These are phyloP conservation scores for Pseudozyma thailandica DNA, from an alignment of 1,284 basidiomycete genomes.

Conservation along the genomic window DNA sequence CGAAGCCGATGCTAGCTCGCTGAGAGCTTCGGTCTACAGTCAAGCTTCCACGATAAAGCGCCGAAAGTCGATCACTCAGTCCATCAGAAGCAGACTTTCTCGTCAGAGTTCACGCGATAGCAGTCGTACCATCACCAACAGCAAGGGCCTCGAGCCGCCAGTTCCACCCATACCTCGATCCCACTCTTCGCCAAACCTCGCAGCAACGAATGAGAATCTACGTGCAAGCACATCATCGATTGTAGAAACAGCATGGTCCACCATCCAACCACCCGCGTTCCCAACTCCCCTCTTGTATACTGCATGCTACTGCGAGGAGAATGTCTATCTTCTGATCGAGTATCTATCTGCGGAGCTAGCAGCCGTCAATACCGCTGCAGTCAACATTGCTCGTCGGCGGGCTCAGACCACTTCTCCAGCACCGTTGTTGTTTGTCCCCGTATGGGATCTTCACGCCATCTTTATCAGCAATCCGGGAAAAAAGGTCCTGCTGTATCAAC, in stretches of 20 bases:
- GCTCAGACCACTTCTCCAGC: background rate
- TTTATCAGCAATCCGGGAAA: constrained; percentile 47
- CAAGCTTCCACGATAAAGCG: background rate
- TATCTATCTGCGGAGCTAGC: constrained; percentile 8
- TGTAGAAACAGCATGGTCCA: constrained; percentile 8
- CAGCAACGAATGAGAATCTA: no score
- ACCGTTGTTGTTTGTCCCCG: constrained; percentile 1
- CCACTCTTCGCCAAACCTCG: background rate
- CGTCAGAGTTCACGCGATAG: background rate
- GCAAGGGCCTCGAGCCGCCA: background rate
- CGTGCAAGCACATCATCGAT: no score
- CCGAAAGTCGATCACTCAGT: constrained; percentile 5
- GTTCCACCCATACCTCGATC: background rate
- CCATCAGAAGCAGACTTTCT: constrained; percentile 3
- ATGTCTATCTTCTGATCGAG: constrained; percentile 41
- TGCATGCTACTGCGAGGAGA: constrained; percentile 59
- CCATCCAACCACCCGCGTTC: constrained; percentile 21
- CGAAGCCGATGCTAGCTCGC: no score
- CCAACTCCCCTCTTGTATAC: constrained; percentile 17
- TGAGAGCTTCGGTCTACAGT: no score
- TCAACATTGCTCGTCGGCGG: constrained; percentile 4
- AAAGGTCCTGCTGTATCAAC: constrained; percentile 45
- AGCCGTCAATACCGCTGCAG: constrained; percentile 3
- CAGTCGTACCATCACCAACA: background rate
- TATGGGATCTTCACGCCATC: constrained; percentile 43